phyloP scores from a whole-genome alignment of 495 filamentous ascomycete species.

The Lasiosphaeriaceae sp. region DNA sequence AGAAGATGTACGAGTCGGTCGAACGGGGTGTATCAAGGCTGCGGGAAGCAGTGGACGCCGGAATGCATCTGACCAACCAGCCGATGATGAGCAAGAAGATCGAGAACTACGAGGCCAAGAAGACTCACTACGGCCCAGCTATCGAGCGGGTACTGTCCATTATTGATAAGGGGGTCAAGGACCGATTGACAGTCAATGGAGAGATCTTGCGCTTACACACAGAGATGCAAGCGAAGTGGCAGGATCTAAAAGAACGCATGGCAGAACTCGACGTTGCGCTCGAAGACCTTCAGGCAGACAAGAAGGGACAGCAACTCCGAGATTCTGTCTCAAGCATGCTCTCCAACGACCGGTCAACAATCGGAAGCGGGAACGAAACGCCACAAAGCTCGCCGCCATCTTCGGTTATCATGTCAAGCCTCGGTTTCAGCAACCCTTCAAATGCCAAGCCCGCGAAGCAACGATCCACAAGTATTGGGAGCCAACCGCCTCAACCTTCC shows the following conservation, averaged over 20 bases:
- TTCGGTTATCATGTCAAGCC: constrained; percentile 67
- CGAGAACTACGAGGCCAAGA: constrained; percentile 93
- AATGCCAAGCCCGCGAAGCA: constrained; percentile 37
- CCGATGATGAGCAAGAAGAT: constrained; percentile 69
- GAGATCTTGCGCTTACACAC: constrained; percentile 81
- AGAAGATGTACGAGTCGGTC: constrained; percentile 92
- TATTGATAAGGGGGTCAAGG: constrained; percentile 87
- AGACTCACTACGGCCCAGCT: constrained; percentile 88
- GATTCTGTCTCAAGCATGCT: constrained; percentile 92
- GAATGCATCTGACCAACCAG: constrained; percentile 64
- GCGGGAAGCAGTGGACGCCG: constrained; percentile 71
- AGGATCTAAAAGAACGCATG: constrained; percentile 70
- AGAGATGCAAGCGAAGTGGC: constrained; percentile 77
- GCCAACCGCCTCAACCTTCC: constrained; percentile 40
- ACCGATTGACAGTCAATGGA: constrained; percentile 89
- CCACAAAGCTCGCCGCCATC: constrained; percentile 88
- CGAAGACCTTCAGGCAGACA: constrained; percentile 65
- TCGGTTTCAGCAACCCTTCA: constrained; percentile 46
- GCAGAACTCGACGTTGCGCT: constrained; percentile 67
- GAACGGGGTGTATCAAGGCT: constrained; percentile 79
- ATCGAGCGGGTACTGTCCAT: constrained; percentile 86
- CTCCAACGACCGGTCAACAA: constrained; percentile 76
- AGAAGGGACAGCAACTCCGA: constrained; percentile 69
- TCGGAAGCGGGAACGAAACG: constrained; percentile 69
- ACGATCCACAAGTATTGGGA: constrained; percentile 34